Conservation (phyloP, 1,284 basidiomycete species). For the Irpex rosettiformis region DNA sequence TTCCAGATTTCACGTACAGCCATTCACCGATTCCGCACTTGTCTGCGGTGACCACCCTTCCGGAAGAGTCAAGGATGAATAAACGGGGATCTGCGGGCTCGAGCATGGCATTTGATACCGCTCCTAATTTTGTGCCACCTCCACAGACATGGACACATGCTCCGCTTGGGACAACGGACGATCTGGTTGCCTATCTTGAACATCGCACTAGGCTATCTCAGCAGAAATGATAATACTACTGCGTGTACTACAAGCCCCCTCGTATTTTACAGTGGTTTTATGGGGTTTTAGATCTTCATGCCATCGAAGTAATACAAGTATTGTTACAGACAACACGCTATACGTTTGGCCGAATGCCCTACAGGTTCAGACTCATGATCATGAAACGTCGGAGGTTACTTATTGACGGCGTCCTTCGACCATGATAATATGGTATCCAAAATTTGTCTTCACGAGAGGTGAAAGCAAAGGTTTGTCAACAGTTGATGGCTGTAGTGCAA, state of each 20-base stretch:
- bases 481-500: conserved; percentile 71
- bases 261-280: too few relatives aligned
- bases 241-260: too few relatives aligned
- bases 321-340: not conserved
- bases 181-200: conserved; percentile 23
- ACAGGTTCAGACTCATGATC: too few relatives aligned
- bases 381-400: too few relatives aligned
- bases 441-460: conserved; percentile 72
- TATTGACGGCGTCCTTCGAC: conserved; percentile 72
- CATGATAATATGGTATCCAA: conserved; percentile 89
- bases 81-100: not conserved
- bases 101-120: conserved; percentile 8
- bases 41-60: not conserved
- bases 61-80: not conserved
- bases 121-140: conserved; percentile 1
- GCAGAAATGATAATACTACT: conserved; percentile 11
- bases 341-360: too few relatives aligned
- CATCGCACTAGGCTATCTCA: conserved; percentile 22
- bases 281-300: not conserved
- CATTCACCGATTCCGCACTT: conserved; percentile 6
- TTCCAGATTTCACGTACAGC: conserved; percentile 4
- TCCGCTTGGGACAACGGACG: conserved; percentile 25
- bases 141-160: conserved; percentile 10
- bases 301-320: not conserved
- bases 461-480: conserved; percentile 73